Base-by-base conservation (phyloP, 306 rosid genomes). In the Castanea sativa region DNA sequence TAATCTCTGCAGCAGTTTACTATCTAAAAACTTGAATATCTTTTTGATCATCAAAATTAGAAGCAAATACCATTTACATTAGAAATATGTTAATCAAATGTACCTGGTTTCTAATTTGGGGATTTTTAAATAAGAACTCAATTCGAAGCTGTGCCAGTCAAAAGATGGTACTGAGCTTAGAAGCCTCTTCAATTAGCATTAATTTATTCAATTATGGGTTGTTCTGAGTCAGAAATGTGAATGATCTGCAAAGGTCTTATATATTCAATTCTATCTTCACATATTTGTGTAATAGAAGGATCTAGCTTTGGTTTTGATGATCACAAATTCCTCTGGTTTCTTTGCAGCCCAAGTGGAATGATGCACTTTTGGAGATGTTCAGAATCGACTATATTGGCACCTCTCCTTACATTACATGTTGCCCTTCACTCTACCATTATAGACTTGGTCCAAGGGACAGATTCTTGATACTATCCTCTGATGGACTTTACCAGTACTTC, bases 401-500 rank as follows among this genome's bases (percentile, higher is more conserved):
- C 41, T 83, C 90, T 1, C 93, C 97, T 0, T 94, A 94, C 76
- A 83, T 92, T 9, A 87, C 90, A 16, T 91, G 97, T 71, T 64
- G 55, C 27, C 97, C 97, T 52, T 87, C 97, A 41, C 85, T 94
- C 27, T 73, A 79, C 73, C 97, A 92, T 81, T 87, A 91, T 52
- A 88, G 76, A 77, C 90, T 94, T 56, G 79, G 67, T 73, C 83
- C 88, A 69, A 85, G 70, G 59, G 97, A 94, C 85, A 87, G 75
- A 32, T 88, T 94, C 86, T 83, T 94, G 77, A 82, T 94, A 75
- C 59, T 91, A 57, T 94, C 97, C 35, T 92, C 97, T n/a, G 98
- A 94, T 84, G 98, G 97, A 65, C 92, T 94, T 60, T 87, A 83
- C 76, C 97, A 94, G 49, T 94, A 91, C 80, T 89, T 94, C 86